These are phyloP conservation scores for Asclepias syriaca DNA, from an alignment of 257 asterid species.

Conservation along the genomic window DNA sequence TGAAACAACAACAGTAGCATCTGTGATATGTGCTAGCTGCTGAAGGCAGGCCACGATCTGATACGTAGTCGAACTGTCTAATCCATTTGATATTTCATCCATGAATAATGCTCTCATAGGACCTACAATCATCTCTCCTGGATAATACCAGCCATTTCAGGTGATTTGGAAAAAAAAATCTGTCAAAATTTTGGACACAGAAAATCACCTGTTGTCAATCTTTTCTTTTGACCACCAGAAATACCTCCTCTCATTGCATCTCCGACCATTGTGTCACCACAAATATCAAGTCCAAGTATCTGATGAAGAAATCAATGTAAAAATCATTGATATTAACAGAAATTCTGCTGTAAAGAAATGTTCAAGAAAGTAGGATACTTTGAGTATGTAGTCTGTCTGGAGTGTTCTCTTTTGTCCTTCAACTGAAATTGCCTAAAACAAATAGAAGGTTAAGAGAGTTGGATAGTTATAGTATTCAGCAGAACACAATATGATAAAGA, in stretches of 20 bases:
- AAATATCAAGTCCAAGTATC: conserved; percentile 57
- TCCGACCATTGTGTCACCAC: conserved; percentile 45
- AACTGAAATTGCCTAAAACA: conserved; percentile 38
- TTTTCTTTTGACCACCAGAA: conserved; percentile 60
- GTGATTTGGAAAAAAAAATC: background rate
- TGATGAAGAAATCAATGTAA: conserved; percentile 6
- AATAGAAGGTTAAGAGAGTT: background rate
- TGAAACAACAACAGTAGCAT: conserved; percentile 61
- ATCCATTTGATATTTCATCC: conserved; percentile 77
- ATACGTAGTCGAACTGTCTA: conserved; percentile 73
- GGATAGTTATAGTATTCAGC: background rate
- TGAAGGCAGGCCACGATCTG: conserved; percentile 67
- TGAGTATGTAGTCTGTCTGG: conserved; percentile 50
- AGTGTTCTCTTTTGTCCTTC: conserved; percentile 47
- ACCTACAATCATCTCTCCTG: conserved; percentile 78
- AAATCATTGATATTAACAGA: background rate
- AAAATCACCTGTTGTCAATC: conserved; percentile 45
- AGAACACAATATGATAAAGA: background rate
- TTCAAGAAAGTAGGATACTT: conserved; percentile 22
- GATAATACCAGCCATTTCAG: background rate
- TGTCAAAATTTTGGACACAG: background rate
- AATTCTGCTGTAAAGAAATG: background rate
- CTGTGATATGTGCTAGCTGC: conserved; percentile 58
- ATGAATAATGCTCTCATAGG: conserved; percentile 56
- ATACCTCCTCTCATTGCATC: conserved; percentile 54